These are phyloP conservation scores for Marasmius tenuissimus DNA, from an alignment of 1,284 basidiomycete genomes.

Conservation along the genomic window DNA sequence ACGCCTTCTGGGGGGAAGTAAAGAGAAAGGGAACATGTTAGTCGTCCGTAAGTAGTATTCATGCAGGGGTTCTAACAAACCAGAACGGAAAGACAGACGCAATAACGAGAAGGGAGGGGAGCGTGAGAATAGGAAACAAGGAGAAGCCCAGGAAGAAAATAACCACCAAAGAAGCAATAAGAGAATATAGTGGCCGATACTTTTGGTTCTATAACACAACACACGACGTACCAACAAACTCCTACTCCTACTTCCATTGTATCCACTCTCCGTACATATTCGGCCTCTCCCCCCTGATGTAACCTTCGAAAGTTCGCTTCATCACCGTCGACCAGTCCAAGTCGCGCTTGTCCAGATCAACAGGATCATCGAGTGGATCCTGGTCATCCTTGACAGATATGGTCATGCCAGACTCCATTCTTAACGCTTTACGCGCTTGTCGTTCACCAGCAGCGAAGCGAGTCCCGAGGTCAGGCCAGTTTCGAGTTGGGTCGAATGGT, in stretches of 20 bases:
- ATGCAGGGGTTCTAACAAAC: too few species aligned
- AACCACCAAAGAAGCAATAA: too few species aligned
- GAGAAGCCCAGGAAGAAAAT: too few species aligned
- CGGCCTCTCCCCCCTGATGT: constrained; percentile 68
- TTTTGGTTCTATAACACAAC: too few species aligned
- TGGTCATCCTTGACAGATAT: constrained; percentile 7
- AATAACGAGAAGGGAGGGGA: too few species aligned
- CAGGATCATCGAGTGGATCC: constrained; percentile 19
- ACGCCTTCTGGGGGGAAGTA: too few species aligned
- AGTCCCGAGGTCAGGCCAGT: constrained; percentile 73
- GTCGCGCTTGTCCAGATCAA: constrained; percentile 53
- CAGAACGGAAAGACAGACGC: too few species aligned
- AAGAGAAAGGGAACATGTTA: too few species aligned
- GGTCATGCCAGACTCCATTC: constrained; percentile 17
- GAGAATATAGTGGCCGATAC: too few species aligned
- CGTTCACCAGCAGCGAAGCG: constrained; percentile 62
- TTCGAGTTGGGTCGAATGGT: constrained; percentile 70
- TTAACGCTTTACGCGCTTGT: constrained; percentile 39
- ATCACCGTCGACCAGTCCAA: constrained; percentile 72
- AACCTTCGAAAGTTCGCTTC: constrained; percentile 78
- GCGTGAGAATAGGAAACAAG: too few species aligned
- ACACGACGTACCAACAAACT: too few species aligned
- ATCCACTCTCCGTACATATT: constrained; percentile 79
- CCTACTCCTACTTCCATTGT: constrained; percentile 29
- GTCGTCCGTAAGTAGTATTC: too few species aligned